A percentile compares a stretch with the other conserved stretches of the same genome.
phyloP scores from a whole-genome alignment of 768 basidiomycete genomes.

The Xerocomellus intermedius region DNA sequence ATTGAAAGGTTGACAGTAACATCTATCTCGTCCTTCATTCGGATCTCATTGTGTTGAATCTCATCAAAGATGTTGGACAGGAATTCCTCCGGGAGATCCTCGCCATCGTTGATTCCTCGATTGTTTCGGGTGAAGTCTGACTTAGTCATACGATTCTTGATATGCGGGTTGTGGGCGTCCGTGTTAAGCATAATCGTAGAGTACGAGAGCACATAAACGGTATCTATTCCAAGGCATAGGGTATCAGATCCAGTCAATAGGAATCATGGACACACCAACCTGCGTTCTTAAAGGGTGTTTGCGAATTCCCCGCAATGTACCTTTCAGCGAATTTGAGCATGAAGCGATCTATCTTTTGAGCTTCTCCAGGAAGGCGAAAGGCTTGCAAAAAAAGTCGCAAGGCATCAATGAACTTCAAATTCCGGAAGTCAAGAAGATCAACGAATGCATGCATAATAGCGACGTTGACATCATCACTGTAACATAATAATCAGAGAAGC shows the following conservation, averaged over 20 bases:
- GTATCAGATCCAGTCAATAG: conserved; percentile 8
- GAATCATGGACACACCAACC: conserved; percentile 46
- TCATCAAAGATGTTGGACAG: conserved; percentile 83
- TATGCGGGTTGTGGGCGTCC: conserved; percentile 92
- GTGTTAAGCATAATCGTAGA: conserved; percentile 97
- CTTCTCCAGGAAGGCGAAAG: conserved; percentile 95
- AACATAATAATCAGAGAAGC: conserved; percentile 6
- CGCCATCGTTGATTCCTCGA: conserved; percentile 90
- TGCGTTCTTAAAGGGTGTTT: conserved; percentile 90
- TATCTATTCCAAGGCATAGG: conserved; percentile 48
- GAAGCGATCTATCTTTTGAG: conserved; percentile 98
- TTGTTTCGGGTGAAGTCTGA: conserved; percentile 92
- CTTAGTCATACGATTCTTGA: conserved; percentile 94
- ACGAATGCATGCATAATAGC: conserved; percentile 98
- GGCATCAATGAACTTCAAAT: conserved; percentile 83
- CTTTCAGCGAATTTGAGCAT: conserved; percentile 99
- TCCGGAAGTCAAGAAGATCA: conserved; percentile 84
- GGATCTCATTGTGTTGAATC: conserved; percentile 88
- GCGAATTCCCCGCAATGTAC: conserved; percentile 85
- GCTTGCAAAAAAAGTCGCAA: conserved; percentile 88
- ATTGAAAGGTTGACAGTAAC: conserved; percentile 40
- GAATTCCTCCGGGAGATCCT: conserved; percentile 85
- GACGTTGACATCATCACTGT: conserved; percentile 84
- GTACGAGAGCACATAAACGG: conserved; percentile 93
- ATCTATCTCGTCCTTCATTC: conserved; percentile 98